Percentiles rank a stretch among this genome's conserved stretches.
phyloP scores from a whole-genome alignment of 306 rosid genomes.

The Cicer cuneatum region DNA sequence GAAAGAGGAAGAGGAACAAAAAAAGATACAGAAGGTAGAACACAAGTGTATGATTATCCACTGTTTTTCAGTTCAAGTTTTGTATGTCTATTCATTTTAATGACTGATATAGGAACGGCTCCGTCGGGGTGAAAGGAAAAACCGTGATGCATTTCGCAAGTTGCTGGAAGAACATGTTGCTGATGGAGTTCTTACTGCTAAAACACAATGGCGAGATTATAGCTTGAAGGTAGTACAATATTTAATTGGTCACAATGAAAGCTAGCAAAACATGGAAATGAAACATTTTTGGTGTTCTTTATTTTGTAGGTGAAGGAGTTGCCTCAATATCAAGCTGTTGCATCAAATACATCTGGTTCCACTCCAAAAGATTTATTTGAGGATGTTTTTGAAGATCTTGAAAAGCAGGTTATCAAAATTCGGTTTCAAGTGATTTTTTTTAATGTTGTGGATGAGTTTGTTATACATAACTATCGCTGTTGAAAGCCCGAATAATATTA shows the following conservation, averaged over 20 bases:
- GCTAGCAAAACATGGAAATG: slow-evolving; percentile 23
- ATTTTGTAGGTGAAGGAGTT: slow-evolving; percentile 74
- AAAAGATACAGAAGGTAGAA: slow-evolving; percentile 78
- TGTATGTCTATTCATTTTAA: slow-evolving; percentile 18
- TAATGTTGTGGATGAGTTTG: slow-evolving; percentile 20
- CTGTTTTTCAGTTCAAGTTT: slow-evolving; percentile 41
- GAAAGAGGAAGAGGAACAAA: slow-evolving; percentile 94
- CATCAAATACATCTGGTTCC: slow-evolving; percentile 85
- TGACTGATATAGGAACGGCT: slow-evolving; percentile 62
- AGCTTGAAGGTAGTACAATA: slow-evolving; percentile 70
- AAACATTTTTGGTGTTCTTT: slow-evolving; percentile 34
- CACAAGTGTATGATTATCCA: slow-evolving; percentile 27
- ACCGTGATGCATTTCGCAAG: slow-evolving; percentile 92
- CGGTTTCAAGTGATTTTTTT: slow-evolving; percentile 21
- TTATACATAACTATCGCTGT: slow-evolving; percentile 7
- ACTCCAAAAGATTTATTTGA: slow-evolving; percentile 95
- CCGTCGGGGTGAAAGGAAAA: slow-evolving; percentile 90
- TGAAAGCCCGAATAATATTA: slow-evolving; percentile 16
- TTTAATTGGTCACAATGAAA: slow-evolving; percentile 21
- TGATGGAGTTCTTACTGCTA: slow-evolving; percentile 78
- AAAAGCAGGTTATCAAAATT: slow-evolving; percentile 64
- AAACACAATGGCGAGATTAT: slow-evolving; percentile 89
- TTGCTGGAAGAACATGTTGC: slow-evolving; percentile 81
- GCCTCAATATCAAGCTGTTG: slow-evolving; percentile 95
- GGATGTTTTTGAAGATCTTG: slow-evolving; percentile 80